phyloP scores from a whole-genome alignment of 2,329 filamentous ascomycete genomes.

The Colletotrichum shisoi region DNA sequence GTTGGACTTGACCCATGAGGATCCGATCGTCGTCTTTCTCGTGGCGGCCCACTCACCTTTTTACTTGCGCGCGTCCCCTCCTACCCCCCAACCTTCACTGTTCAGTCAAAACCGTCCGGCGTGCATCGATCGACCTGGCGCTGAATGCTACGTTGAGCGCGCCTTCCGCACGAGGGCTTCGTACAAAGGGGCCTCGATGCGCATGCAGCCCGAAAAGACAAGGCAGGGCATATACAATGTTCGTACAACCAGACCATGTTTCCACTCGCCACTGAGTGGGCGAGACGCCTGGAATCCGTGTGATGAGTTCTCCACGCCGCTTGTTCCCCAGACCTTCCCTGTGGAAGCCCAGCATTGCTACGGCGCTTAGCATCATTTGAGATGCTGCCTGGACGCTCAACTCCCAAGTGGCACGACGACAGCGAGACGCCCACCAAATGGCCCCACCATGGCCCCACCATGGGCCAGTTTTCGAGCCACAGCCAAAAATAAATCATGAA shows the following conservation, averaged over 20 bases:
- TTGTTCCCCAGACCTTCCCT: neutral
- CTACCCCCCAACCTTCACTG: neutral
- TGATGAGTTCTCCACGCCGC: constrained; percentile 1
- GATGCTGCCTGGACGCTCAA: neutral
- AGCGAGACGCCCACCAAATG: constrained; percentile 24
- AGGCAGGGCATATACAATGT: constrained; percentile 6
- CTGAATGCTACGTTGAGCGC: constrained; percentile 10
- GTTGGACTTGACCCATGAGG: neutral
- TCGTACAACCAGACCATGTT: constrained; percentile 6
- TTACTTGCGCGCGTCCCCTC: neutral
- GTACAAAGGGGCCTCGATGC: constrained; percentile 8
- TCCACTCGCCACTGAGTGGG: constrained; percentile 10
- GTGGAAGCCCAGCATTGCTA: neutral
- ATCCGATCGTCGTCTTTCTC: constrained; percentile 10
- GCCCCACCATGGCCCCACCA: neutral
- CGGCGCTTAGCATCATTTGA: constrained; percentile 22
- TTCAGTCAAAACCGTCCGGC: constrained; percentile 4
- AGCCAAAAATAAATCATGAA: neutral
- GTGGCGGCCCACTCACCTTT: constrained; percentile 6
- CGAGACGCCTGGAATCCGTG: constrained; percentile 25
- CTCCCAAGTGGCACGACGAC: constrained; percentile 1
- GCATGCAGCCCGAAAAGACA: constrained; percentile 9
- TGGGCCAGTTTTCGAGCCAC: neutral
- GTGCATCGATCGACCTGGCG: constrained; percentile 26
- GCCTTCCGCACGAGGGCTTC: constrained; percentile 7